Conservation (phyloP, 192 early-diverging fungal species). For the Dispira simplex region DNA sequence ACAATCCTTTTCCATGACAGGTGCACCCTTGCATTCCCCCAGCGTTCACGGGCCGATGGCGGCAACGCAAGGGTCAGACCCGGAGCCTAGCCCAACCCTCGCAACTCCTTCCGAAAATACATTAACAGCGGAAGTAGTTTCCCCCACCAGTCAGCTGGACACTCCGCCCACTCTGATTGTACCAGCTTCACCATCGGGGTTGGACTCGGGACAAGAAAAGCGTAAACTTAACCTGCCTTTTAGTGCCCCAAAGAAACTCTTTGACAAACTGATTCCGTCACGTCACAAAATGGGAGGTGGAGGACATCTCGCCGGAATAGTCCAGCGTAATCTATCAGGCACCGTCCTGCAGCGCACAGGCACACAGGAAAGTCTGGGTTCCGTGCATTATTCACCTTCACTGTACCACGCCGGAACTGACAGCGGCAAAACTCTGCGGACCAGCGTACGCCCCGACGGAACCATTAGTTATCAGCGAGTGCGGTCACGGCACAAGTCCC, state of each 20-base stretch:
- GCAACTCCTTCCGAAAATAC: too few species aligned
- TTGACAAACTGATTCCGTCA: neutral
- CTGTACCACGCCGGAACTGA: neutral
- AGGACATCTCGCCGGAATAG: too few species aligned
- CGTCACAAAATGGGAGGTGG: neutral
- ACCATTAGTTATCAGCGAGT: constrained; percentile 6
- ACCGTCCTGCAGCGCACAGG: neutral
- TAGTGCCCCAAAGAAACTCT: neutral
- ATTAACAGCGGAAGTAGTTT: too few species aligned
- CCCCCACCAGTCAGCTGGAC: too few species aligned
- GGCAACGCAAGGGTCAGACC: too few species aligned
- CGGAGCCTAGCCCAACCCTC: too few species aligned
- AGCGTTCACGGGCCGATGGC: neutral
- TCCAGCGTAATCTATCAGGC: too few species aligned
- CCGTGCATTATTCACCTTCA: neutral
- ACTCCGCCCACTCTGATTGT: too few species aligned
- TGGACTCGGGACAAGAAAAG: neutral
- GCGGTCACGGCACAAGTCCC: constrained; percentile 7
- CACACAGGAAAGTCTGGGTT: neutral
- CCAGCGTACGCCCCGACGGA: neutral
- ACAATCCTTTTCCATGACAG: neutral
- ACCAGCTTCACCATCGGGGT: neutral
- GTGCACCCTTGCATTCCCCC: neutral
- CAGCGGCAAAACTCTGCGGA: neutral
- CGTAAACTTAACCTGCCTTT: neutral